These are phyloP conservation scores for Fusarium chlamydosporum DNA, from an alignment of 2,329 filamentous ascomycete genomes.

Conservation along the genomic window DNA sequence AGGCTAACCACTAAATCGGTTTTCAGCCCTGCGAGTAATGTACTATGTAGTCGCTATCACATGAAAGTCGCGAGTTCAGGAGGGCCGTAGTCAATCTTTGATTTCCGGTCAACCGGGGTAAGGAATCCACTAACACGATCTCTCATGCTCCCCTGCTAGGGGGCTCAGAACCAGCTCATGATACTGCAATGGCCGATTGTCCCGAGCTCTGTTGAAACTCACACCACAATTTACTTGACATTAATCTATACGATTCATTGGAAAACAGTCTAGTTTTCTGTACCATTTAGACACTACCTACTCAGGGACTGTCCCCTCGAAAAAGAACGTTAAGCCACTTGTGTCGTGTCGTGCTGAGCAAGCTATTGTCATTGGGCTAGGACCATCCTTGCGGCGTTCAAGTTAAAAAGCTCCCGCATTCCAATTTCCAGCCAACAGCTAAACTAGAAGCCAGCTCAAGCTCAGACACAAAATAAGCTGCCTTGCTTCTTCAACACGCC, in stretches of 20 bases:
- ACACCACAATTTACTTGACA: slow-evolving; percentile 23
- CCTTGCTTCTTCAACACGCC: slow-evolving; percentile 32
- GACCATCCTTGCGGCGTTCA: slow-evolving; percentile 35
- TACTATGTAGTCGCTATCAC: slow-evolving; percentile 8
- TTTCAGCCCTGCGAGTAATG: neutral
- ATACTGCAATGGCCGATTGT: slow-evolving; percentile 18
- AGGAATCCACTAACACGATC: slow-evolving; percentile 9
- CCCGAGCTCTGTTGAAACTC: slow-evolving; percentile 26
- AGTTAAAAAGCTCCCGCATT: slow-evolving; percentile 34
- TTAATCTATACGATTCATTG: neutral
- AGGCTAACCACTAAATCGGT: neutral
- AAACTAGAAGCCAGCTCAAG: slow-evolving; percentile 12
- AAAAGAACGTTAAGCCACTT: slow-evolving; percentile 29
- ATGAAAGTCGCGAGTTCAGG: slow-evolving; percentile 16
- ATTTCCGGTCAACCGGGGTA: slow-evolving; percentile 18
- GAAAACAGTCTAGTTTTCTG: slow-evolving; percentile 1
- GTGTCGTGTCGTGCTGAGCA: slow-evolving; percentile 24
- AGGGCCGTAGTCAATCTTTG: neutral
- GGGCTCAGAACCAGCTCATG: slow-evolving; percentile 38
- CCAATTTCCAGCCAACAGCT: slow-evolving; percentile 5
- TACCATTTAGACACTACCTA: slow-evolving; percentile 19
- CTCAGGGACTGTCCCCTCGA: slow-evolving; percentile 15
- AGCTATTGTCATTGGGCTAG: slow-evolving; percentile 41
- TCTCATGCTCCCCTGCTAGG: slow-evolving; percentile 31
- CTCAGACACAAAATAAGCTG: slow-evolving; percentile 40